A percentile compares a stretch with the other conserved stretches of the same genome.
Evolutionary conservation across 1,284 basidiomycete species (phyloP).

Genomic region (Fomes fomentarius): DNA sequence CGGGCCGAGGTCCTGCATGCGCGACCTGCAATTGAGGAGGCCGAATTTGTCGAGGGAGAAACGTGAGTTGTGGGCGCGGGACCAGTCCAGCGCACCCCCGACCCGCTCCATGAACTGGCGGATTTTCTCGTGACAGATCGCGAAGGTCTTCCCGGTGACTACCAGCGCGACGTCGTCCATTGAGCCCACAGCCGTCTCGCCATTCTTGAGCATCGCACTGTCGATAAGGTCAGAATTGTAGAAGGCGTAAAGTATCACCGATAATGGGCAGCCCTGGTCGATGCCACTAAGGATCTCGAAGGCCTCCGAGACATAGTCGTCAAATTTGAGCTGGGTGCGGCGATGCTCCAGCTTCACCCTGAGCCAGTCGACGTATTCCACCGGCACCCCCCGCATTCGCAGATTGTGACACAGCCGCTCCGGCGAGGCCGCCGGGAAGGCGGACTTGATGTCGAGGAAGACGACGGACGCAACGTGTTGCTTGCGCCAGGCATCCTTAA

Average conservation of each 20-base stretch:
- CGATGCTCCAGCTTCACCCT: background rate
- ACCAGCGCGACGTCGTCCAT: slow-evolving; percentile 33
- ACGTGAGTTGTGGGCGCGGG: slow-evolving; percentile 24
- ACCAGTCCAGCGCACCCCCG: slow-evolving; percentile 29
- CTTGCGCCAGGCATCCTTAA: slow-evolving; percentile 39
- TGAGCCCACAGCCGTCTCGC: slow-evolving; percentile 28
- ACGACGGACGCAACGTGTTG: slow-evolving; percentile 35
- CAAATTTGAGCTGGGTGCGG: background rate
- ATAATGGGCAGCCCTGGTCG: no score
- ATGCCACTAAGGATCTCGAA: no score
- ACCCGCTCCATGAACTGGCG: background rate
- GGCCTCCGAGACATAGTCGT: no score
- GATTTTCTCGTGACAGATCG: slow-evolving; percentile 19
- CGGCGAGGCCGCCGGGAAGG: no score
- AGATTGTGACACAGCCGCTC: no score
- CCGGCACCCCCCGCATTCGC: no score
- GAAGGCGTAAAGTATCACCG: slow-evolving; percentile 35
- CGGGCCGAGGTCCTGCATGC: slow-evolving; percentile 11
- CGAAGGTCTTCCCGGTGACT: slow-evolving; percentile 13
- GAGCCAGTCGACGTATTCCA: slow-evolving; percentile 24
- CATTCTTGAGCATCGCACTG: slow-evolving; percentile 4
- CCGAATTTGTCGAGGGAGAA: no score
- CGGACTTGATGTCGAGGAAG: slow-evolving; percentile 44
- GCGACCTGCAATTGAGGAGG: slow-evolving; percentile 13
- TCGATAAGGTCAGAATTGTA: slow-evolving; percentile 37